Base-by-base conservation (phyloP, 108 stramenopile species). In the Conticribra guillardii region DNA sequence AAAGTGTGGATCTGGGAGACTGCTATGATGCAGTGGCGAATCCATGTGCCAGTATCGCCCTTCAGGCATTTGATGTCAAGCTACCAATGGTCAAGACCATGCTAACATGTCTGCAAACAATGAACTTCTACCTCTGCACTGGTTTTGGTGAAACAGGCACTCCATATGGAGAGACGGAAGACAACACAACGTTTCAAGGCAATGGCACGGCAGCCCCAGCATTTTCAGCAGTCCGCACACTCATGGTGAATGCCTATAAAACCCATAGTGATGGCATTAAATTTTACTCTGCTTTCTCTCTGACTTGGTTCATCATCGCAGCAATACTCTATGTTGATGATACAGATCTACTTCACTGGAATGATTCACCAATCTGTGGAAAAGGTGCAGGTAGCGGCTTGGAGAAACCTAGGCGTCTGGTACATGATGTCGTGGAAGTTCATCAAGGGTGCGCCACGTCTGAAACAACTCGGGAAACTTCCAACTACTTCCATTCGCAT, bases 371-470 rank as follows among this genome's bases (percentile, higher is more conserved):
- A 69, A 11, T 45, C 59, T 5, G 30, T 32, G 0, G 0, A 1
- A 1, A 0, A 18, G 0, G 48, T 50, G 5, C 45, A 69, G 17
- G 7, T 0, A 2, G 47, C 46, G 1, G n/a, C 27, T 14, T 69
- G 68, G 68, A 57, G 52, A 27, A 30, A 22, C 0, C 30, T 69
- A 4, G 54, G 48, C 30, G 58, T n/a, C 56, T 33, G 19, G 0
- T 58, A 69, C 21, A 19, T 69, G 23, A 0, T 59, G 0, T 1
- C 4, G 0, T 69, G 23, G 4, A 18, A 31, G 21, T 45, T 67
- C 29, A 9, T 15, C 34, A 19, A 17, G 4, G 54, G 54, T 4
- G 5, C 15, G 7, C 1, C 54, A 0, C 16, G 0, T 18, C 46
- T 56, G 24, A 30, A 19, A 1, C 17, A 34, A 0, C 47, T 18